phyloP scores from a whole-genome alignment of 179 eudicot genomes.

The Spinacia oleracea region DNA sequence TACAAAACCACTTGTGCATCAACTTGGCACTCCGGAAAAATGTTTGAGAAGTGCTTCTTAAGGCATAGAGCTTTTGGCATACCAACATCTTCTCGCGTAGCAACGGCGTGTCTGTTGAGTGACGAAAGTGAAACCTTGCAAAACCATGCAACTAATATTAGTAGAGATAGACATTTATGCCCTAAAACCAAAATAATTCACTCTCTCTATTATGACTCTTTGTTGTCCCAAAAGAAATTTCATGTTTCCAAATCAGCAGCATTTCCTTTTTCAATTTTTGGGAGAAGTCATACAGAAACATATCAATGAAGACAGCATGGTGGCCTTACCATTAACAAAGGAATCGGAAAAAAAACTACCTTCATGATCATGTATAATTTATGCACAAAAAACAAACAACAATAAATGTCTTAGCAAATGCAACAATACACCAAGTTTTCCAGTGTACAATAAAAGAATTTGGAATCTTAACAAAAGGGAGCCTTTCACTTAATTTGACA shows the following conservation, averaged over 20 bases:
- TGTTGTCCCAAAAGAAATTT: neutral
- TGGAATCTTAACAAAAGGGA: neutral
- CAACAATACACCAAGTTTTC: neutral
- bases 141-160: conserved; percentile 8
- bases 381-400: neutral
- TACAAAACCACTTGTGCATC: conserved; percentile 83
- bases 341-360: neutral
- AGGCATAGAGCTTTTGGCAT: conserved; percentile 90
- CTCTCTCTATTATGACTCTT: neutral
- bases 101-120: conserved; percentile 95
- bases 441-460: neutral
- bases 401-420: neutral
- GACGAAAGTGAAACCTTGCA: conserved; percentile 92
- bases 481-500: neutral
- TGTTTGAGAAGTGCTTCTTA: conserved; percentile 77
- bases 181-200: neutral
- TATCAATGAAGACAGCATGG: neutral
- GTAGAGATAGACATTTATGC: neutral
- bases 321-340: neutral
- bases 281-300: neutral
- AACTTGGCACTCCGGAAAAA: conserved; percentile 89
- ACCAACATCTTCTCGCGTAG: conserved; percentile 97
- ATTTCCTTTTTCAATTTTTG: neutral
- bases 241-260: neutral
- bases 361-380: neutral